Evolutionary conservation across 2,329 filamentous ascomycete species (phyloP).

Genomic region (Neopestalotiopsis sp.): DNA sequence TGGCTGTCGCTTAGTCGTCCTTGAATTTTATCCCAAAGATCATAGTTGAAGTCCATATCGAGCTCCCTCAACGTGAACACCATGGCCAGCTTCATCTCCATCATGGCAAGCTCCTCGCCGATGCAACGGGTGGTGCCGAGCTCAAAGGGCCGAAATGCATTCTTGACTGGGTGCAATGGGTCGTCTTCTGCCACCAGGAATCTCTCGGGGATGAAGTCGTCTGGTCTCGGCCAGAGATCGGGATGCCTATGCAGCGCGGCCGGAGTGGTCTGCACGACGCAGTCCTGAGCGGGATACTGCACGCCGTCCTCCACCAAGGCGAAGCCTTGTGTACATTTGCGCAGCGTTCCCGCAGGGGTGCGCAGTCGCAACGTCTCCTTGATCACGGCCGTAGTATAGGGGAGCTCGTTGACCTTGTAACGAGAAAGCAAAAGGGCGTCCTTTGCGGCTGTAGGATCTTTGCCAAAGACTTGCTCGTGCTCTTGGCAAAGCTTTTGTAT

Average conservation of each 20-base stretch:
- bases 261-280: conserved; percentile 14
- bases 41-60: conserved; percentile 18
- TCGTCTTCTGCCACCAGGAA: conserved; percentile 1
- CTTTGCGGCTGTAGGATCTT: not conserved
- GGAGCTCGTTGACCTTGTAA: not conserved
- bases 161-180: not conserved
- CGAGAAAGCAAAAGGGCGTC: not conserved
- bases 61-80: conserved; percentile 4
- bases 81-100: conserved; percentile 8
- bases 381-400: conserved; percentile 9
- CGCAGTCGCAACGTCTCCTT: conserved; percentile 8
- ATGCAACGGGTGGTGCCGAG: conserved; percentile 4
- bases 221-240: not conserved
- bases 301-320: conserved; percentile 40
- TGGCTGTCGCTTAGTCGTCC: not conserved
- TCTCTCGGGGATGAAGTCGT: conserved; percentile 1
- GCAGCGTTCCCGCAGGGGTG: not conserved
- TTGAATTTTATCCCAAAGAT: conserved; percentile 11
- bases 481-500: conserved; percentile 3
- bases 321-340: not conserved
- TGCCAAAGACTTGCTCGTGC: conserved; percentile 5
- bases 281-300: conserved; percentile 31
- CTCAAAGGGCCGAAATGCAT: conserved; percentile 1
- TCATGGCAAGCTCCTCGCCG: conserved; percentile 14
- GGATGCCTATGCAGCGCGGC: not conserved